Base-by-base conservation (phyloP, 768 basidiomycete genomes). In the Rhodotorula babjevae region DNA sequence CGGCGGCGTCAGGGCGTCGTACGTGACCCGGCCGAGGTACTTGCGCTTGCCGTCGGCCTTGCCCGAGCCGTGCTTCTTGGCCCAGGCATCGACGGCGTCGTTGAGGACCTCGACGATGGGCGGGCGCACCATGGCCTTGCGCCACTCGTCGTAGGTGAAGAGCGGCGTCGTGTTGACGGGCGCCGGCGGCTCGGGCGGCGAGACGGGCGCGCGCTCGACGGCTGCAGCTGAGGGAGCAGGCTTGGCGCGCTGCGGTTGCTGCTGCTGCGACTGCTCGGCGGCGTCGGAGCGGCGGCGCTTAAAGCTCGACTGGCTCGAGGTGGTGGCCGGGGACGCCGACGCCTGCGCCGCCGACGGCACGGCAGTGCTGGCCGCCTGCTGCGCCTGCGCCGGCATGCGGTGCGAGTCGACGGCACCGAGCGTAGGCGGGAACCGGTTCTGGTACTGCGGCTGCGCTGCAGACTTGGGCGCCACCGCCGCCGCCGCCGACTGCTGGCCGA, bases 11-110 rank as follows among this genome's bases (percentile, higher is more conserved):
- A 67, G 71, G 25, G 77, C 73, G 50, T 77, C 74, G 59, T 77
- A 79, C n/a, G 70, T 42, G 44, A 73, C 64, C 5, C 72, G 44
- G 3, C 78, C 78, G 23, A 73, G 61, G 72, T 67, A 76, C n/a
- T 58, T 49, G 29, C 71, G 21, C 33, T 29, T 12, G 12, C 44
- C 55, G 15, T 44, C 55, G 42, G 40, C 58, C 2, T 23, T 16
- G 8, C 16, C 19, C 7, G 19, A 29, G 53, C 33, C 53, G 29
- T 23, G 16, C 59, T 10, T 10, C 27, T 14, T 11, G 53, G 14
- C 55, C 46, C 19, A 23, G 12, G 33, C 29, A 16, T 64, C 55
- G 23, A 76, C 65, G 27, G 68, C 68, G 9, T 42, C 68, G 42
- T 65, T 72, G 21, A 59, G 49, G 21, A 76, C 66, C 10, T 61